Evolutionary conservation across 345 rosid genomes (phyloP), one percentile per base, ranked within the genome.

Genomic region (Gossypium stocksii): DNA sequence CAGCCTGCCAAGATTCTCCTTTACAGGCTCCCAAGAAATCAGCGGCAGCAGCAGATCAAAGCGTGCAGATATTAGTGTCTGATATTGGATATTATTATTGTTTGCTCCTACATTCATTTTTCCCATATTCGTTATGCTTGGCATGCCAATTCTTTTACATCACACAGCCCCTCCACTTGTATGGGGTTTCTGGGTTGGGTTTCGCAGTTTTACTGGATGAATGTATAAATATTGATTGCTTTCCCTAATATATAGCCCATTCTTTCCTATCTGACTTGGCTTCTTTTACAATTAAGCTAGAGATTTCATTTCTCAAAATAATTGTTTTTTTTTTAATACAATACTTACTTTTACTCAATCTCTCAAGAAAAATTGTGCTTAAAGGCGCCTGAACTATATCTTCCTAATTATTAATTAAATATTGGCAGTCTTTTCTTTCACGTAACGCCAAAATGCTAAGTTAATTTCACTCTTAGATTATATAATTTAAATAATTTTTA

Each of bases 51-150:
- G 87, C 14, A 78, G 95, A 77, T 90, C 93, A 7, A 96, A 93
- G 84, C 94, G 95, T 7, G 66, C 84, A 52, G 98, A 96, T 79
- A 93, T 93, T 34, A 96, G 90, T 67, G 97, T 96, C 59, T 93
- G 85, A 84, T 65, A 60, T n/a, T 53, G 56, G 75, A n/a, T 9
- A 2, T 34, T 56, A 17, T 41, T 75, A 68, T 48, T 80, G 41
- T 63, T 80, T 73, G 54, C 34, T 46, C 54, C 62, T 16, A 23
- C 2, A 14, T 51, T 51, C 41, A 41, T n/a, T 59, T 38, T 49
- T 59, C 45, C 23, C 9, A 34, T 70, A 56, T 74, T 27, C 59
- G 15, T 49, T 16, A 25, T 51, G 59, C 59, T 27, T 49, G 60
- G 66, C 70, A 61, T 72, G 78, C 20, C 64, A 9, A 81, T 85